A percentile compares a stretch with the other conserved stretches of the same genome.
These are phyloP conservation scores for Umbelopsis sp. DNA, from an alignment of 192 early-diverging fungal species.

Conservation along the genomic window DNA sequence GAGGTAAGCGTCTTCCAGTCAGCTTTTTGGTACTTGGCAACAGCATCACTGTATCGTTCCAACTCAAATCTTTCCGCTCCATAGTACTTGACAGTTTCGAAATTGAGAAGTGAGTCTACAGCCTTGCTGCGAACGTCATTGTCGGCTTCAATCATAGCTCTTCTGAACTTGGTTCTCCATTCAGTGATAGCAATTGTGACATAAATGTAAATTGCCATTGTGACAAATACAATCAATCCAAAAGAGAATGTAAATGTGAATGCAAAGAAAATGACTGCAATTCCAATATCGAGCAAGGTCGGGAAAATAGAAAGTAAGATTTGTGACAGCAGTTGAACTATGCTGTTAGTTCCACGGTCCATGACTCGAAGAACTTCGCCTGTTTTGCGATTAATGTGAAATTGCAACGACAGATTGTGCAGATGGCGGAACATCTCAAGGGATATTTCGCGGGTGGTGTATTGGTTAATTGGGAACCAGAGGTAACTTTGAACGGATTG, in stretches of 20 bases:
- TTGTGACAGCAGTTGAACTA: conserved; percentile 76
- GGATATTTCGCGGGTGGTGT: conserved; percentile 90
- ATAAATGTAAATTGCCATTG: conserved; percentile 85
- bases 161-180: conserved; percentile 81
- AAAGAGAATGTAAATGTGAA: conserved; percentile 70
- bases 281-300: conserved; percentile 81
- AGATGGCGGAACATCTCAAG: conserved; percentile 89
- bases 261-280: conserved; percentile 77
- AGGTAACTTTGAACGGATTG: conserved; percentile 79
- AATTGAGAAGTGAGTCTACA: conserved; percentile 95
- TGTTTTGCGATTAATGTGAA: conserved; percentile 94
- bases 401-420: conserved; percentile 85
- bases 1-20: conserved; percentile 79
- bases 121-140: conserved; percentile 80
- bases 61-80: conserved; percentile 88
- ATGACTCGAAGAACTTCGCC: conserved; percentile 92
- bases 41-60: conserved; percentile 73
- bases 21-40: conserved; percentile 78
- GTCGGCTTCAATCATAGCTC: conserved; percentile 85
- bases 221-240: conserved; percentile 82
- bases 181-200: conserved; percentile 86
- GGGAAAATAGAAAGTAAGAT: conserved; percentile 93
- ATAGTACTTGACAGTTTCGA: conserved; percentile 99
- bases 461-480: conserved; percentile 95
- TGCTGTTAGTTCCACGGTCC: conserved; percentile 76